These are phyloP conservation scores for Boletus holoroseus DNA, from an alignment of 1,284 basidiomycete genomes.

Conservation along the genomic window DNA sequence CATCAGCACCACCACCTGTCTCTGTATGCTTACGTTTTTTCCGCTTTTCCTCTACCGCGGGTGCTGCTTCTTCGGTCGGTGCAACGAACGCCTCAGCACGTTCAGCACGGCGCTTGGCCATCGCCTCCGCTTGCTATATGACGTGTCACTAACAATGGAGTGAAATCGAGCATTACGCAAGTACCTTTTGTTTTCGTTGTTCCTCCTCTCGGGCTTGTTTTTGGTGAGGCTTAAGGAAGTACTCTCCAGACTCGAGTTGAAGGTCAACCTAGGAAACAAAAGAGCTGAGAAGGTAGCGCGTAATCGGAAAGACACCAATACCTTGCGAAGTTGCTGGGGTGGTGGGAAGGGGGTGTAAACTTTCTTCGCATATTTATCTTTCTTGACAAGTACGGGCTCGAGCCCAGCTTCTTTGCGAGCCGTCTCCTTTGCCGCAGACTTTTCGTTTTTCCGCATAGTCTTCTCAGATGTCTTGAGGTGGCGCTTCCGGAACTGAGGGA, in stretches of 20 bases:
- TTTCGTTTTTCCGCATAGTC: constrained; percentile 81
- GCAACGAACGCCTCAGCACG: constrained; percentile 83
- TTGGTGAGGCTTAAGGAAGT: constrained; percentile 89
- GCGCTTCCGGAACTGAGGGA: constrained; percentile 92
- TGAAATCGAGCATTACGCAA: constrained; percentile 27
- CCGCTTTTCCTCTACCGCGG: constrained; percentile 74
- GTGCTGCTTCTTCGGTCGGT: constrained; percentile 66
- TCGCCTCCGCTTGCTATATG: constrained; percentile 67
- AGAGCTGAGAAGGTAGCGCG: constrained; percentile 10
- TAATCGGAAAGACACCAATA: constrained; percentile 25
- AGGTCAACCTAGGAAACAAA: constrained; percentile 65
- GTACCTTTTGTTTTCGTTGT: constrained; percentile 67
- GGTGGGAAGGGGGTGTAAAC: constrained; percentile 99
- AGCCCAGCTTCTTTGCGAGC: constrained; percentile 59
- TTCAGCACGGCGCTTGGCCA: constrained; percentile 63
- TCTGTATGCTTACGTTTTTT: constrained; percentile 49
- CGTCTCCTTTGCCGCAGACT: constrained; percentile 48
- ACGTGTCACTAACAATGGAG: constrained; percentile 7
- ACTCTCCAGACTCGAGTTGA: constrained; percentile 94
- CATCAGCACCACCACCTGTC: constrained; percentile 16
- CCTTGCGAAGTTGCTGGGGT: constrained; percentile 88
- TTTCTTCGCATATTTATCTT: constrained; percentile 73
- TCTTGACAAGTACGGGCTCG: constrained; percentile 35
- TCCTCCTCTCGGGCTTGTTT: constrained; percentile 65
- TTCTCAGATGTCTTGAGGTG: constrained; percentile 91